Evolutionary conservation across 169 alveolate genomes (phyloP).

Genomic region (Eimeria tenella): DNA sequence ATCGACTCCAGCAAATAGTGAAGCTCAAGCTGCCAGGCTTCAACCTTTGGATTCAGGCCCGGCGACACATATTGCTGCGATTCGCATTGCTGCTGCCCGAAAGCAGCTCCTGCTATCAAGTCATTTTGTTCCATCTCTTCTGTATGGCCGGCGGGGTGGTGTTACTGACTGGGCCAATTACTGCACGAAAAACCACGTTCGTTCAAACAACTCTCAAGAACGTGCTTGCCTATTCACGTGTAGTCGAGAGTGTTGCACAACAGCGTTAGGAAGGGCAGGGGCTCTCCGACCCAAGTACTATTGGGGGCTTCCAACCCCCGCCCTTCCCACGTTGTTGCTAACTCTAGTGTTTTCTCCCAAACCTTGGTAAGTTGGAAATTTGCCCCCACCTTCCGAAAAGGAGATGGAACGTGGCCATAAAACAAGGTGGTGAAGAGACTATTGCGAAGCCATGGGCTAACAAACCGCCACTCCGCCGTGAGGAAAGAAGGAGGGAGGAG

Average conservation of each 20-base stretch:
- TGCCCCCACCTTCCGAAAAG: not conserved
- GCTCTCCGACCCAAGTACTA: conserved; percentile 11
- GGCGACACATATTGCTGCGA: not conserved
- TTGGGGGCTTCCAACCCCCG: conserved; percentile 48
- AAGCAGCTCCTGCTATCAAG: conserved; percentile 23
- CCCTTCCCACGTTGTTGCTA: conserved; percentile 25
- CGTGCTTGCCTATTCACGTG: no score
- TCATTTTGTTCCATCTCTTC: conserved; percentile 39
- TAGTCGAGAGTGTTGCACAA: no score
- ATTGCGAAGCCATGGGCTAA: no score
- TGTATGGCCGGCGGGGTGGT: not conserved
- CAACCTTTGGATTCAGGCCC: conserved; percentile 22
- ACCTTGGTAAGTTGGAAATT: not conserved
- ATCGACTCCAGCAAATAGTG: conserved; percentile 51
- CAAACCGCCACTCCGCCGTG: not conserved
- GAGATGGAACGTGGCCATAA: not conserved
- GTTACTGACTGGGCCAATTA: no score
- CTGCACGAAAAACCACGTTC: no score
- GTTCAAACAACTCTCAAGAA: no score
- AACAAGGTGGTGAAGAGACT: no score
- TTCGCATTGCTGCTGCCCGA: conserved; percentile 6
- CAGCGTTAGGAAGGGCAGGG: conserved; percentile 24
- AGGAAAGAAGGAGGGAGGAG: not conserved
- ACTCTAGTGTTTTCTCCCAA: not conserved
- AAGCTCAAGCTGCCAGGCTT: conserved; percentile 53